Evolutionary conservation across 345 rosid genomes (phyloP), one percentile per base, ranked within the genome.

Genomic region (Triadica sebifera): DNA sequence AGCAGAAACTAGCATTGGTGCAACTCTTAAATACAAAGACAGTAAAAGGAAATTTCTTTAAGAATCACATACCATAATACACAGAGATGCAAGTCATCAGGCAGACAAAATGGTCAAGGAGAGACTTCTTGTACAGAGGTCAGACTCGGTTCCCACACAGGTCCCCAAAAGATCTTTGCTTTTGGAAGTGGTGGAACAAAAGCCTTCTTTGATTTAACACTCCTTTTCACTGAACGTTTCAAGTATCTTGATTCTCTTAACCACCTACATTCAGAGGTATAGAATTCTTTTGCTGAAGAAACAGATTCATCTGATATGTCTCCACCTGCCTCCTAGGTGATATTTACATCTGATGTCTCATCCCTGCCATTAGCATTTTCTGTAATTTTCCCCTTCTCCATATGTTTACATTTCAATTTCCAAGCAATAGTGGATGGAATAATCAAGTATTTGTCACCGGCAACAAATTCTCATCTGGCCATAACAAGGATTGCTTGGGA

Each of bases 101-200:
- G 56, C 12, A 20, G 70, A 67, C 8, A 16, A 37, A 37, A 57
- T 13, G 6, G 47, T 83, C 84, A 84, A 67, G 87, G 87, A 72
- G 90, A 90, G 37, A 86, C 51, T 77, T 89, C 91, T 76, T 83
- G 79, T 29, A 87, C 70, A 59, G 89, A 89, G 15, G 81, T 74
- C 73, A 89, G 77, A 78, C 83, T 77, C 3, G 94, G 94, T 63
- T 86, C 86, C 94, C 90, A 87, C 8, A 67, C 73, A 4, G 72
- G 41, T 24, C 74, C 79, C 47, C 59, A 69, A 24, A 50, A 17
- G 3, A 16, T 11, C 58, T 75, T 83, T 60, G 68, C 60, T 67
- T 67, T 83, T 0, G 82, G 88, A 6, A 88, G 83, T 4, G 88
- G 91, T 13, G 91, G 89, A 55, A 83, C 82, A 49, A 88, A 86